Evolutionary conservation across 257 asterid species (phyloP), one percentile per base, ranked within the genome.

Genomic region (Solanum microdontum): DNA sequence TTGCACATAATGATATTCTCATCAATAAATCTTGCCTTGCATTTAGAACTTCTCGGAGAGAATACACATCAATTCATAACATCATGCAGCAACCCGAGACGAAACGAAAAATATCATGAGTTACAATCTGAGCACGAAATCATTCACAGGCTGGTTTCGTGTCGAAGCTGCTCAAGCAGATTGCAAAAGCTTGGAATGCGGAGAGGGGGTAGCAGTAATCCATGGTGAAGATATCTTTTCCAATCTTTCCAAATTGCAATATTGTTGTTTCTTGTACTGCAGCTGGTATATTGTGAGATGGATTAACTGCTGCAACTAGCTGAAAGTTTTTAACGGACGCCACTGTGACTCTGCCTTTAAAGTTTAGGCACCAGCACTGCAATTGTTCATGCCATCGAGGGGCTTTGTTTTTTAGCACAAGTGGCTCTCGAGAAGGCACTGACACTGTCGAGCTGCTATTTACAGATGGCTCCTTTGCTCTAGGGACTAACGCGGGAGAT

Each of bases 351-450:
- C 90, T 28, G 0, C 90, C 90, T 69, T 51, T 83, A 36, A 87
- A 87, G 74, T 87, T 87, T 55, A 87, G 76, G 76, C 89, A 87
- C 89, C 89, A 87, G 64, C 89, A 87, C 19, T 87, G 89, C 84
- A 87, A 51, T 79, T 87, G 89, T 83, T 87, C 89, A 11, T 87
- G 89, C 89, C 89, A 87, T n/a, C 89, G 21, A 4, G 89, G 89
- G 60, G 62, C 87, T 58, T 87, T 87, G 87, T 87, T 87, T 70
- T 83, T 83, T 24, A 87, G 89, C 40, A 73, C 77, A 3, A 87
- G 86, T 24, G 89, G 89, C 23, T 83, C 75, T 69, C 36, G 80
- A 51, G 84, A 74, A 21, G 55, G 69, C 43, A 43, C 39, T 28
- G 84, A 73, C 15, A 86, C 21, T 2, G 11, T 39, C 23, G 51